Conservation (phyloP, 306 rosid species). For the Vigna nakashimae region DNA sequence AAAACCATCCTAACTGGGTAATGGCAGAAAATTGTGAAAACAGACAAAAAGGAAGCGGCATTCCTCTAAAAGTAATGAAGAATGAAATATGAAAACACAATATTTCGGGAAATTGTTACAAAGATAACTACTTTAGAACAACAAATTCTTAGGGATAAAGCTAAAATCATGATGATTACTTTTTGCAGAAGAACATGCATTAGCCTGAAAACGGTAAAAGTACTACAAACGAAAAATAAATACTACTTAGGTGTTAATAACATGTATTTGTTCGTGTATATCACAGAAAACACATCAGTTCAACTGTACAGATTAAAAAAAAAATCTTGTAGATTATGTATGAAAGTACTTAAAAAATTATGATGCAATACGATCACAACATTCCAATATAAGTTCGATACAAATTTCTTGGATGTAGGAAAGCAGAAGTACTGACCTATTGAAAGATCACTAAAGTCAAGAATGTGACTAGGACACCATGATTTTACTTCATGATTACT, state of each 20-base stretch:
- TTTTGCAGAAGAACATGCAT: conserved; percentile 21
- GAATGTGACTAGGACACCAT: conserved; percentile 86
- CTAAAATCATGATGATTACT: conserved; percentile 25
- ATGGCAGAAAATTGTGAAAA: no score
- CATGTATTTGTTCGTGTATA: conserved; percentile 18
- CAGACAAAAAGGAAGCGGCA: not conserved
- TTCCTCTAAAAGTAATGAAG: not conserved
- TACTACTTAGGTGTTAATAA: not conserved
- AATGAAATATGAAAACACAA: conserved; percentile 17
- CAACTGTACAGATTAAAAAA: conserved; percentile 7
- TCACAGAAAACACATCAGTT: conserved; percentile 13
- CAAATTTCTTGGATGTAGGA: conserved; percentile 31
- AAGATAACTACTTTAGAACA: not conserved
- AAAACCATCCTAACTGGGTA: no score
- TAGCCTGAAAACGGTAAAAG: conserved; percentile 27
- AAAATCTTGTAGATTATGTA: not conserved
- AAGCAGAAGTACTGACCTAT: conserved; percentile 63
- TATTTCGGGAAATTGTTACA: not conserved
- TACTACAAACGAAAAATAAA: conserved; percentile 29
- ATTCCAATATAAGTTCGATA: not conserved
- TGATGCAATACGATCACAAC: conserved; percentile 23
- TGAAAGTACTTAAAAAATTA: conserved; percentile 29
- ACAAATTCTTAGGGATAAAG: conserved; percentile 20
- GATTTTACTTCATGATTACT: conserved; percentile 58
- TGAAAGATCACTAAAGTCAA: conserved; percentile 93